These are phyloP conservation scores for Kuraishia floccosa DNA, from an alignment of 805 yeast species.

Conservation along the genomic window DNA sequence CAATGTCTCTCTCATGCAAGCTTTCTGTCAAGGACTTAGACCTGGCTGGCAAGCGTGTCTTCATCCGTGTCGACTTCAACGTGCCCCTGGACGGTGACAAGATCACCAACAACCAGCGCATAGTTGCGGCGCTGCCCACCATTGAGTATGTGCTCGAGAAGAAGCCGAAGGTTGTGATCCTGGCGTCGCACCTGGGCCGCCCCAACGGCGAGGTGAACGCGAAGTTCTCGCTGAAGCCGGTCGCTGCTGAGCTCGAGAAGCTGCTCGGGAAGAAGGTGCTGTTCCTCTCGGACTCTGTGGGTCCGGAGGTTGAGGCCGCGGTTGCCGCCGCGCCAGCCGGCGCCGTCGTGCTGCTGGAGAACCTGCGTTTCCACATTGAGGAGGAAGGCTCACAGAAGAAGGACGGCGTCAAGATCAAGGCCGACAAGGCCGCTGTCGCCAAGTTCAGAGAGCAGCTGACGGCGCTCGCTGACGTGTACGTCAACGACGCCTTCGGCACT, in stretches of 20 bases:
- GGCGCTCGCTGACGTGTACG: slow-evolving; percentile 90
- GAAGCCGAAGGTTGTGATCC: slow-evolving; percentile 80
- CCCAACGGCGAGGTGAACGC: slow-evolving; percentile 89
- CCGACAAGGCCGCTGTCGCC: slow-evolving; percentile 72
- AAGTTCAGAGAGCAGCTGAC: slow-evolving; percentile 86
- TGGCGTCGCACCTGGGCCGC: slow-evolving; percentile 98
- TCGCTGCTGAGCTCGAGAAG: slow-evolving; percentile 77
- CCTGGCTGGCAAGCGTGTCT: slow-evolving; percentile 86
- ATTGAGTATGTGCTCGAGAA: slow-evolving; percentile 89
- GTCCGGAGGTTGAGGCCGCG: slow-evolving; percentile 75
- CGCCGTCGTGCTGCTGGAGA: slow-evolving; percentile 83
- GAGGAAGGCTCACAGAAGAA: slow-evolving; percentile 91
- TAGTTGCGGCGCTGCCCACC: slow-evolving; percentile 98
- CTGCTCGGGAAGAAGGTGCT: slow-evolving; percentile 65
- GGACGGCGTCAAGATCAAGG: slow-evolving; percentile 90
- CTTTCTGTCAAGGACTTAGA: slow-evolving; percentile 86
- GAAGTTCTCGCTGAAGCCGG: slow-evolving; percentile 90
- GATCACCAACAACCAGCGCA: slow-evolving; percentile 99
- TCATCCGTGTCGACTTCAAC: slow-evolving; percentile 96
- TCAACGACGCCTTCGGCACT: slow-evolving; percentile 98
- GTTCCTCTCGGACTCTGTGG: slow-evolving; percentile 89
- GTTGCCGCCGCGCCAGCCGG: slow-evolving; percentile 69
- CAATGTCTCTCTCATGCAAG: slow-evolving; percentile 92
- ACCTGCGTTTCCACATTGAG: slow-evolving; percentile 97
- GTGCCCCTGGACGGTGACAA: slow-evolving; percentile 92